Evolutionary conservation across 306 rosid species (phyloP), one percentile per base, ranked within the genome.

Genomic region (Delonix regia): DNA sequence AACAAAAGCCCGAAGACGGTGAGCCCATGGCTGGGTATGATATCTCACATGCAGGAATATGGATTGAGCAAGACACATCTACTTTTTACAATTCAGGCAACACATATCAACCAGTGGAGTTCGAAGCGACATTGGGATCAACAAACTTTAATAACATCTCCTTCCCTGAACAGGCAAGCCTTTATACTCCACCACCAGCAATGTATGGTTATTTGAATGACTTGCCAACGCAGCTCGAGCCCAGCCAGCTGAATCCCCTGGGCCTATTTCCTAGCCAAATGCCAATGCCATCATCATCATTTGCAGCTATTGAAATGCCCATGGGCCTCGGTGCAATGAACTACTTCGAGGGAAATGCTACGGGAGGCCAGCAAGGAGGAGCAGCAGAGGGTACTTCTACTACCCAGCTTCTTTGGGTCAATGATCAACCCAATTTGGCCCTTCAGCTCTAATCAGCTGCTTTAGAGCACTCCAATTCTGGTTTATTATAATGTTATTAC

Each of bases 141-240:
- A 2, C 11, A 39, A 3, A 41, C 57, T 19, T 48, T 3, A 73
- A 39, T 47, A 57, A 5, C 6, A 57, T 19, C 65, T n/a, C n/a
- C n/a, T 34, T 0, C 24, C 4, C 15, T 2, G 14, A 15, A 2
- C 44, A 10, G 9, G 28, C 38, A 51, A 55, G 9, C 27, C 69
- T 56, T 14, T 33, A 47, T 10, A 13, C 42, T n/a, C 9, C 28
- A 39, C 34, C 34, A 44, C 39, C 8, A 53, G 0, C 36, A 67
- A 15, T 49, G 28, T 15, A 45, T 2, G 55, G 24, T 16, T n/a
- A 10, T 49, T 22, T 9, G 19, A 13, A 14, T 14, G 21, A 30
- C 52, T 14, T 78, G 41, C 8, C 41, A 69, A 73, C 73, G 62
- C 64, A 47, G 53, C 49, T n/a, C n/a, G n/a, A n/a, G 18, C 70